Evolutionary conservation across 1,284 basidiomycete species (phyloP).

Genomic region (Leccinum laetum): DNA sequence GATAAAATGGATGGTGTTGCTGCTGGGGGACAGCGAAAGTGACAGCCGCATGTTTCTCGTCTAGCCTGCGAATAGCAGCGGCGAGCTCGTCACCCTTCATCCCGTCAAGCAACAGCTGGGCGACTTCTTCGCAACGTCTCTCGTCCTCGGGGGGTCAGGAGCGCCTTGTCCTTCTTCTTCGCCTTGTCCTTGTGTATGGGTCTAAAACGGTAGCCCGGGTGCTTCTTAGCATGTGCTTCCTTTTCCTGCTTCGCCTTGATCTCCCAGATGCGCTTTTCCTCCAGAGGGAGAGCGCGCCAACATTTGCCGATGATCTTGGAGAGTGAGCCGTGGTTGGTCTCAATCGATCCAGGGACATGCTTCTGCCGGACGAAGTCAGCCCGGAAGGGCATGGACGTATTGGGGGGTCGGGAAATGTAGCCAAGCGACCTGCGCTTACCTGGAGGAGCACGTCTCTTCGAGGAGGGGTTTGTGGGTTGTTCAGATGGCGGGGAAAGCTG

Average conservation of each 20-base stretch:
- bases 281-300: constrained; percentile 63
- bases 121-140: constrained; percentile 53
- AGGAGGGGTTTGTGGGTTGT: constrained; percentile 34
- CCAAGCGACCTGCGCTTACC: constrained; percentile 63
- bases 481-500: constrained; percentile 49
- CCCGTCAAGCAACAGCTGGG: constrained; percentile 59
- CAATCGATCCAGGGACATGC: constrained; percentile 80
- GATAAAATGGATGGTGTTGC: constrained; percentile 25
- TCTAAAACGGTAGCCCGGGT: constrained; percentile 71
- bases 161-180: constrained; percentile 35
- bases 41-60: constrained; percentile 30
- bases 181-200: constrained; percentile 56
- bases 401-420: constrained; percentile 87
- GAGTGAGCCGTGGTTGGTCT: constrained; percentile 80
- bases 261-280: constrained; percentile 71
- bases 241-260: constrained; percentile 64
- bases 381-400: constrained; percentile 94
- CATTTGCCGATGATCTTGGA: constrained; percentile 74
- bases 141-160: constrained; percentile 47
- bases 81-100: constrained; percentile 66
- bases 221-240: constrained; percentile 58
- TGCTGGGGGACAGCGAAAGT: constrained; percentile 9
- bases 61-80: constrained; percentile 58
- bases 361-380: constrained; percentile 84
- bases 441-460: constrained; percentile 45